Evolutionary conservation across 176 grass and related monocot species (phyloP).

Genomic region (Paspalum notatum): DNA sequence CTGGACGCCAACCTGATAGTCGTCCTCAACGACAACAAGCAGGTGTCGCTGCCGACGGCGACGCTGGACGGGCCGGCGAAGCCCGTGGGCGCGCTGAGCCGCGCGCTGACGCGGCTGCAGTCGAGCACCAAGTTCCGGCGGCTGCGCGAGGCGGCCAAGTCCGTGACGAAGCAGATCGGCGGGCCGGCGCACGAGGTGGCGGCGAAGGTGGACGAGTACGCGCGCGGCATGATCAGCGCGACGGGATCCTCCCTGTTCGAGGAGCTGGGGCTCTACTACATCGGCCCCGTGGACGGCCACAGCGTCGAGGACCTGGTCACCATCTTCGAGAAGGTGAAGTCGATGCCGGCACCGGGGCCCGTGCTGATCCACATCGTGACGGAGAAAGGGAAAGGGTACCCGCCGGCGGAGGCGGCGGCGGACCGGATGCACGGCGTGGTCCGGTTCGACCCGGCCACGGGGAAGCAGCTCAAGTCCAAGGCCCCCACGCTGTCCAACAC

Average conservation of each 20-base stretch:
- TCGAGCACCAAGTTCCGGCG: slow-evolving; percentile 84
- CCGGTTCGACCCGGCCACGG: slow-evolving; percentile 72
- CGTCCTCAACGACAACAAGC: slow-evolving; percentile 95
- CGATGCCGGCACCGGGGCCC: slow-evolving; percentile 77
- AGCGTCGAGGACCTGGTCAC: slow-evolving; percentile 73
- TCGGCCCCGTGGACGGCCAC: slow-evolving; percentile 95
- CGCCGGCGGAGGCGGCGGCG: slow-evolving; percentile 78
- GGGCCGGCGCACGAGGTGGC: slow-evolving; percentile 72
- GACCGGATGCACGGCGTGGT: slow-evolving; percentile 97
- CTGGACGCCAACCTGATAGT: slow-evolving; percentile 92
- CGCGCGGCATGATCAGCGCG: slow-evolving; percentile 75
- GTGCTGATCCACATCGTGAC: slow-evolving; percentile 90
- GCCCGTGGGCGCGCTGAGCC: slow-evolving; percentile 87
- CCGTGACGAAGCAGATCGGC: slow-evolving; percentile 86
- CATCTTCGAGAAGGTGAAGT: slow-evolving; percentile 85
- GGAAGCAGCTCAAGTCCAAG: slow-evolving; percentile 74
- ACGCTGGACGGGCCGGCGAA: slow-evolving; percentile 77
- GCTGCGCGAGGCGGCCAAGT: slow-evolving; percentile 82
- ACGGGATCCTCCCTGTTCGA: slow-evolving; percentile 75
- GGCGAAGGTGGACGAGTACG: slow-evolving; percentile 82
- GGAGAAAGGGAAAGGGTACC: slow-evolving; percentile 92
- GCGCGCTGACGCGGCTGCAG: slow-evolving; percentile 88
- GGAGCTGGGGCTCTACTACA: slow-evolving; percentile 97
- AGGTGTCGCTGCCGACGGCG: slow-evolving; percentile 89
- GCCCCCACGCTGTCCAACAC: slow-evolving; percentile 61